These are phyloP conservation scores for Heterobasidion parviporum DNA, from an alignment of 1,284 basidiomycete species.

Conservation along the genomic window DNA sequence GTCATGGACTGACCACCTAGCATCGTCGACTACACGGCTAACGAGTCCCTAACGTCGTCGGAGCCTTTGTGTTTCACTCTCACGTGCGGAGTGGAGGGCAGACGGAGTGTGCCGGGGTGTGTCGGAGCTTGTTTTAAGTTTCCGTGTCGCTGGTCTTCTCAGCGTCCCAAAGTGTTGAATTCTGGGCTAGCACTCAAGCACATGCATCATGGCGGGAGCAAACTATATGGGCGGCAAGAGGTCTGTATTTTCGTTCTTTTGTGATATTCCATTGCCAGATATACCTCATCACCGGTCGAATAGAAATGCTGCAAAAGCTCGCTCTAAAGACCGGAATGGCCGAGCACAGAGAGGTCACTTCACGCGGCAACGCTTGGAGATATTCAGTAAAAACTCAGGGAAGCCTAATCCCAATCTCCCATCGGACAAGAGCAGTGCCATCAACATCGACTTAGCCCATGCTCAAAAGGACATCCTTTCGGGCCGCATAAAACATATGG, in stretches of 20 bases:
- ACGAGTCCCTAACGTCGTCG: too few relatives aligned
- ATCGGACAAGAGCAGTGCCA: background rate
- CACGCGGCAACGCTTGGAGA: conserved; percentile 42
- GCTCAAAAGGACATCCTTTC: conserved; percentile 1
- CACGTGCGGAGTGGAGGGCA: too few relatives aligned
- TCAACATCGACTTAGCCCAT: background rate
- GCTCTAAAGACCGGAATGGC: conserved; percentile 38
- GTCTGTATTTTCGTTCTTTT: conserved; percentile 19
- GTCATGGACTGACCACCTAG: too few relatives aligned
- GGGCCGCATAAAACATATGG: background rate
- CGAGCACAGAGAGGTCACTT: conserved; percentile 48
- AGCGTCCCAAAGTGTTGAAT: too few relatives aligned
- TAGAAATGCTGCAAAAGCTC: conserved; percentile 48
- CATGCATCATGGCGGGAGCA: conserved; percentile 37
- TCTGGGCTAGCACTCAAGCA: background rate
- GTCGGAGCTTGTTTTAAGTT: too few relatives aligned
- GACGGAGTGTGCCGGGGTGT: too few relatives aligned
- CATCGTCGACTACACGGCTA: too few relatives aligned
- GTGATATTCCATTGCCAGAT: background rate
- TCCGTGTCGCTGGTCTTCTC: too few relatives aligned
- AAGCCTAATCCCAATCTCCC: background rate
- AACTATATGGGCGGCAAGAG: conserved; percentile 59
- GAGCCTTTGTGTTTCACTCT: too few relatives aligned
- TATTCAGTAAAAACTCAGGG: conserved; percentile 32
- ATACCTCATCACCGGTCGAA: background rate